Percentiles rank a stretch among this genome's conserved stretches.
Conservation (phyloP, 1,284 basidiomycete genomes). For the Melampsora larici-populina region DNA sequence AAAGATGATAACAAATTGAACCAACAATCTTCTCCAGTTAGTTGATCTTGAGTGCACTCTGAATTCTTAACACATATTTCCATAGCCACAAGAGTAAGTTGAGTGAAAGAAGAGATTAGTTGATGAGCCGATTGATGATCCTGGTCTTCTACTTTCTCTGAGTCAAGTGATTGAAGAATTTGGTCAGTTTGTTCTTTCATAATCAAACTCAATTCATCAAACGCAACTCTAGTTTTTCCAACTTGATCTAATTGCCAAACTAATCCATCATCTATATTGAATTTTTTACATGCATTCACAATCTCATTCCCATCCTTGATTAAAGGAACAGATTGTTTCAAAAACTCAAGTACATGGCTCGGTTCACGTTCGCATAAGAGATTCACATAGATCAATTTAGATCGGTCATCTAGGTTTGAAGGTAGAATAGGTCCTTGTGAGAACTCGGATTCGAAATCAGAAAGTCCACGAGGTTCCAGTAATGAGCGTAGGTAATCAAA, state of each 20-base stretch:
- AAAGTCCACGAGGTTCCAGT: conserved; percentile 61
- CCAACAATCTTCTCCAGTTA: conserved; percentile 81
- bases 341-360: conserved; percentile 63
- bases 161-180: conserved; percentile 44
- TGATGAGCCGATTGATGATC: neutral
- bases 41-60: conserved; percentile 40
- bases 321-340: conserved; percentile 62
- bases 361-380: conserved; percentile 72
- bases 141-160: conserved; percentile 44
- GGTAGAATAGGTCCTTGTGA: neutral
- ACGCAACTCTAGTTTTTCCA: conserved; percentile 65
- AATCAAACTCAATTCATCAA: conserved; percentile 65
- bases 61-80: conserved; percentile 47
- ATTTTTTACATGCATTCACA: conserved; percentile 65
- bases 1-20: conserved; percentile 76
- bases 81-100: conserved; percentile 42
- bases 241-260: conserved; percentile 74
- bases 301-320: conserved; percentile 65
- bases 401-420: conserved; percentile 56
- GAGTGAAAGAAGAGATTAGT: conserved; percentile 50
- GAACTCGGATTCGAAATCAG: conserved; percentile 42
- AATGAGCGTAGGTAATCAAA: conserved; percentile 76
- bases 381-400: conserved; percentile 66
- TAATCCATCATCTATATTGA: conserved; percentile 68
- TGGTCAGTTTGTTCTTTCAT: conserved; percentile 58